A percentile compares a stretch with the other conserved stretches of the same genome.
phyloP scores from a whole-genome alignment of 345 rosid genomes.

The Linum lewisii region DNA sequence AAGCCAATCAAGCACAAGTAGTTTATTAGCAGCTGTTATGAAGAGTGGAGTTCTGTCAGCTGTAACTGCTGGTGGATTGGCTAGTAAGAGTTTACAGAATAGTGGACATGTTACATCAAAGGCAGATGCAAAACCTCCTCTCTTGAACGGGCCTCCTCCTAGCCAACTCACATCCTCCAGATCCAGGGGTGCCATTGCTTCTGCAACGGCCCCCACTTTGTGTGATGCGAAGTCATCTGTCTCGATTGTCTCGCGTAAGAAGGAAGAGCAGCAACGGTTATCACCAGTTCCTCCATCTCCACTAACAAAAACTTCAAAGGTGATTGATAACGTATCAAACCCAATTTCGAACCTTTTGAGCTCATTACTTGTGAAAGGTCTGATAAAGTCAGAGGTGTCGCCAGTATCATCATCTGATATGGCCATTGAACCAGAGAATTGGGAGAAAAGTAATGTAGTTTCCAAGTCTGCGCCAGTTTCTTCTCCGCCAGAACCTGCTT shows the following conservation, averaged over 20 bases:
- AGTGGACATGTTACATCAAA: constrained; percentile 24
- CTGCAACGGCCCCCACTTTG: no score
- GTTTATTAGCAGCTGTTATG: constrained; percentile 63
- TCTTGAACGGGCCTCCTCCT: constrained; percentile 28
- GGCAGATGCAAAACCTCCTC: constrained; percentile 24
- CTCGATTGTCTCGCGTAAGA: constrained; percentile 21
- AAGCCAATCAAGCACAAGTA: constrained; percentile 44
- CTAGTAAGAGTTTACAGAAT: constrained; percentile 25
- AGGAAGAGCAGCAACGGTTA: constrained; percentile 35
- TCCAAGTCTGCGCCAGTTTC: constrained; percentile 23
- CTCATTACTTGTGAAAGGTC: constrained; percentile 85
- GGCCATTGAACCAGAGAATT: constrained; percentile 26
- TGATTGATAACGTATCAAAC: constrained; percentile 35
- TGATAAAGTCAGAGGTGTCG: constrained; percentile 49
- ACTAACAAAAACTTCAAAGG: constrained; percentile 30
- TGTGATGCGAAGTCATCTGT: constrained; percentile 21
- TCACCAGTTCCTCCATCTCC: constrained; percentile 33
- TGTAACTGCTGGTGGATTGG: constrained; percentile 22
- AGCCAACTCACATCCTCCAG: constrained; percentile 18
- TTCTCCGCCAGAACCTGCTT: constrained; percentile 32
- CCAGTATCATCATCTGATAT: constrained; percentile 24
- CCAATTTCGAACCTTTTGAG: constrained; percentile 77
- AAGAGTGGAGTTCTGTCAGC: constrained; percentile 62
- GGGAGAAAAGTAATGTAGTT: constrained; percentile 28
- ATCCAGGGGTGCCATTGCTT: no score